phyloP scores from a whole-genome alignment of 2,329 filamentous ascomycete genomes.

The Chrysosporium queenslandicum region DNA sequence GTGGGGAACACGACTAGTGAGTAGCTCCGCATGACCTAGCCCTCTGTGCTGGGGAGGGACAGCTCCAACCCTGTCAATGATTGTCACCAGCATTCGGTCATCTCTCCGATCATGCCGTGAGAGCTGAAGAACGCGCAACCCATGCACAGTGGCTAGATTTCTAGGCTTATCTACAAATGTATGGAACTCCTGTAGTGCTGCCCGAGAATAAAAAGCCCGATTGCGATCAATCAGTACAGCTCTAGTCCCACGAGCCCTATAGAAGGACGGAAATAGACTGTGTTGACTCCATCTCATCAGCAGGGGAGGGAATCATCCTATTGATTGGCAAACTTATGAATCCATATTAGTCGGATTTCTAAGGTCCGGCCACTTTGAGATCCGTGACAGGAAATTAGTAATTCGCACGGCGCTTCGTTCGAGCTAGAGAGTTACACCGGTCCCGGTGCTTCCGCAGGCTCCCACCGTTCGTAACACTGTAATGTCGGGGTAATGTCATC shows the following conservation, averaged over 20 bases:
- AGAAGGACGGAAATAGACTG: too few relatives aligned
- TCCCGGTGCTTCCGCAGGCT: slow-evolving; percentile 7
- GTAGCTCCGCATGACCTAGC: slow-evolving; percentile 7
- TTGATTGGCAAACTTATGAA: too few relatives aligned
- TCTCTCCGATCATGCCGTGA: not conserved
- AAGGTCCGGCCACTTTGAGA: not conserved
- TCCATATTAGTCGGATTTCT: not conserved
- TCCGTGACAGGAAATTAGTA: not conserved
- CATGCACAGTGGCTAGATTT: too few relatives aligned
- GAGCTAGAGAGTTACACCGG: not conserved
- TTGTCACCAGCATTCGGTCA: not conserved
- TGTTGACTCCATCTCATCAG: not conserved
- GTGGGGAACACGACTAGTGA: slow-evolving; percentile 3
- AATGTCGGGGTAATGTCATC: not conserved
- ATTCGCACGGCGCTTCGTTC: not conserved
- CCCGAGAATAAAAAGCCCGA: too few relatives aligned
- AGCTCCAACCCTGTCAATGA: not conserved
- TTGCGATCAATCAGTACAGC: too few relatives aligned
- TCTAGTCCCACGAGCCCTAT: too few relatives aligned
- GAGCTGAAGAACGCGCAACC: not conserved
- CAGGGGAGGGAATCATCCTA: not conserved
- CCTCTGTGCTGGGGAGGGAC: not conserved
- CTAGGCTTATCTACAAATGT: too few relatives aligned
- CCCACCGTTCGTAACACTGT: not conserved
- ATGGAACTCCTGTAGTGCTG: too few relatives aligned